Evolutionary conservation across 371 early-diverging fungal genomes (phyloP).

Genomic region (Mortierella sp.): DNA sequence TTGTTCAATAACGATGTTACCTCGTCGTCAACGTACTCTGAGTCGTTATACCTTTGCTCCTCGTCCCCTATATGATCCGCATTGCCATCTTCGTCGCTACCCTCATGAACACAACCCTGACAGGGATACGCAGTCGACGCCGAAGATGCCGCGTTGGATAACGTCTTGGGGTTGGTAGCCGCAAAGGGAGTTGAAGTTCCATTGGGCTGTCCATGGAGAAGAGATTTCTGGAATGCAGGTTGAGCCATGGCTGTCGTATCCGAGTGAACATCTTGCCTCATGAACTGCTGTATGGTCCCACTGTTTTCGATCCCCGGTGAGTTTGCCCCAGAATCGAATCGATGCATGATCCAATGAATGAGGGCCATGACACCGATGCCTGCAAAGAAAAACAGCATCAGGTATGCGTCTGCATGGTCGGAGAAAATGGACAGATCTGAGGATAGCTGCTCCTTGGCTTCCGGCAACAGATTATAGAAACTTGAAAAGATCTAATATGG

Average conservation of each 20-base stretch:
- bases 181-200: too few species aligned
- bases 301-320: slow-evolving; percentile 46
- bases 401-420: slow-evolving; percentile 25
- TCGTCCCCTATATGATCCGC: slow-evolving; percentile 13
- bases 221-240: background rate
- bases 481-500: slow-evolving; percentile 44
- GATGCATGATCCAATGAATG: slow-evolving; percentile 52
- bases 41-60: slow-evolving; percentile 40
- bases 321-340: slow-evolving; percentile 19
- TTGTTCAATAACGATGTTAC: slow-evolving; percentile 44
- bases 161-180: background rate
- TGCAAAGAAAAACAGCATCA: slow-evolving; percentile 48
- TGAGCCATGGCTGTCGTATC: slow-evolving; percentile 1
- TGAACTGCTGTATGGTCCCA: slow-evolving; percentile 38
- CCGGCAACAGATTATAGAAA: slow-evolving; percentile 48
- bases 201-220: background rate
- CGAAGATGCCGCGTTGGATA: background rate
- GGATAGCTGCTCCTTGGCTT: slow-evolving; percentile 47
- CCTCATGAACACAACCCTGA: slow-evolving; percentile 23
- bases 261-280: slow-evolving; percentile 16
- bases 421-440: slow-evolving; percentile 45
- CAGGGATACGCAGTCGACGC: slow-evolving; percentile 10
- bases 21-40: slow-evolving; percentile 53
- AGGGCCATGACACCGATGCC: slow-evolving; percentile 41
- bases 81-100: slow-evolving; percentile 6